Percentiles rank a stretch among this genome's conserved stretches.
These are phyloP conservation scores for Darksidea phi DNA, from an alignment of 495 filamentous ascomycete species.

Conservation along the genomic window DNA sequence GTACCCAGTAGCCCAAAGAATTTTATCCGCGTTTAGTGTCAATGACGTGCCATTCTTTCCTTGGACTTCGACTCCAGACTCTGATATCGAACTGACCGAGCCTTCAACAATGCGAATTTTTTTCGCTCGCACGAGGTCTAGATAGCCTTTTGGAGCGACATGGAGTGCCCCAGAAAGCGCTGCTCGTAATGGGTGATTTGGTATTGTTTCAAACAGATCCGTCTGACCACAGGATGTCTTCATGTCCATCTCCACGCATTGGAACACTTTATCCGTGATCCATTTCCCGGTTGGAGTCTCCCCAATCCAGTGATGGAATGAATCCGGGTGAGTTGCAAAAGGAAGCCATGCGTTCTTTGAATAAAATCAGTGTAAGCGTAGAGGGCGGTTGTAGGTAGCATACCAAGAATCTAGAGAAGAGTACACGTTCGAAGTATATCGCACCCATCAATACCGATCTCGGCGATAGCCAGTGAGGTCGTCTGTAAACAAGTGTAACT, in stretches of 20 bases:
- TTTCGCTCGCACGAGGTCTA: background rate
- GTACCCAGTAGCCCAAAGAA: slow-evolving; percentile 20
- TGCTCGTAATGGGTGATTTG: slow-evolving; percentile 4
- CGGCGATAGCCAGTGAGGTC: slow-evolving; percentile 12
- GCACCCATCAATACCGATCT: background rate
- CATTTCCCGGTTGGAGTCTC: background rate
- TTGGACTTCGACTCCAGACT: background rate
- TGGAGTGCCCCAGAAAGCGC: slow-evolving; percentile 9
- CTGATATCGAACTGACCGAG: background rate
- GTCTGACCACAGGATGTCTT: slow-evolving; percentile 2
- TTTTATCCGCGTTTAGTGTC: background rate
- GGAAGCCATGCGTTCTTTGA: slow-evolving; percentile 7
- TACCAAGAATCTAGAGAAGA: slow-evolving; percentile 10
- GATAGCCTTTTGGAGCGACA: slow-evolving; percentile 8
- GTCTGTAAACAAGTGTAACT: slow-evolving; percentile 13
- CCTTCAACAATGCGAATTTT: slow-evolving; percentile 5
- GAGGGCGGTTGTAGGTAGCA: background rate
- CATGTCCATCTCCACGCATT: slow-evolving; percentile 4
- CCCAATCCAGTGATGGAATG: slow-evolving; percentile 1
- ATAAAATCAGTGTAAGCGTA: background rate
- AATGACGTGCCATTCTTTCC: background rate
- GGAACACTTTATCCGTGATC: slow-evolving; percentile 6
- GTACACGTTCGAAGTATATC: slow-evolving; percentile 6
- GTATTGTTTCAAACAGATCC: slow-evolving; percentile 12
- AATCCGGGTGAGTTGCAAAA: slow-evolving; percentile 6